Conservation (phyloP, 805 yeast species). For the Lachancea thermotolerans region DNA sequence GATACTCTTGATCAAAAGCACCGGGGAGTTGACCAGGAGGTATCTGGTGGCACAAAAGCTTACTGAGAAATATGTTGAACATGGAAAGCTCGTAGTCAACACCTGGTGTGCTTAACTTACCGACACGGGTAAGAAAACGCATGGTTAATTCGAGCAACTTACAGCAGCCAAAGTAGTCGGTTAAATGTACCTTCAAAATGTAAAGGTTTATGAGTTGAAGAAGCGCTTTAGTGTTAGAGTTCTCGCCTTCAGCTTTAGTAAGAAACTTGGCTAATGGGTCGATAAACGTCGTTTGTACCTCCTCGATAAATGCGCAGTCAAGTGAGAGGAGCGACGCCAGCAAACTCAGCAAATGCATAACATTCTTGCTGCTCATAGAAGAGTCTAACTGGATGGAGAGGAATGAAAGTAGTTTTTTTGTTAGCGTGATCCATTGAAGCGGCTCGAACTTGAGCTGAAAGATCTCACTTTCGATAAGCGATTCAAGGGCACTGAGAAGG, state of each 20-base stretch:
- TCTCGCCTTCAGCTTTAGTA: slow-evolving; percentile 20
- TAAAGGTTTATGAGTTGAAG: slow-evolving; percentile 42
- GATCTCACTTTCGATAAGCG: slow-evolving; percentile 15
- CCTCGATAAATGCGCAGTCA: slow-evolving; percentile 20
- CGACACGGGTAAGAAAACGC: slow-evolving; percentile 30
- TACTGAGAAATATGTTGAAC: slow-evolving; percentile 41
- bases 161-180: slow-evolving; percentile 35
- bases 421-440: slow-evolving; percentile 22
- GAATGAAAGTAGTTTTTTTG: slow-evolving; percentile 12
- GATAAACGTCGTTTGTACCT: slow-evolving; percentile 17
- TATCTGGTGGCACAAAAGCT: slow-evolving; percentile 30
- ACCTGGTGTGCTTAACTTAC: slow-evolving; percentile 36
- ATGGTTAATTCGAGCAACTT: slow-evolving; percentile 36
- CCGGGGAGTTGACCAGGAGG: slow-evolving; percentile 11
- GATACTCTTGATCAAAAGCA: slow-evolving; percentile 3
- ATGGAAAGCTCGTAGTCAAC: slow-evolving; percentile 39
- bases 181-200: slow-evolving; percentile 37
- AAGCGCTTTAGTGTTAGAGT: slow-evolving; percentile 27
- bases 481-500: slow-evolving; percentile 18
- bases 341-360: slow-evolving; percentile 23
- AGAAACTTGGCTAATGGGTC: slow-evolving; percentile 19
- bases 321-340: slow-evolving; percentile 20
- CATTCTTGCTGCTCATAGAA: slow-evolving; percentile 22
- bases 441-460: slow-evolving; percentile 22
- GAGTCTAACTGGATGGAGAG: slow-evolving; percentile 12